Evolutionary conservation across 2,329 filamentous ascomycete genomes (phyloP), one percentile per base, ranked within the genome.

Genomic region (Talaromyces albobiverticillius): DNA sequence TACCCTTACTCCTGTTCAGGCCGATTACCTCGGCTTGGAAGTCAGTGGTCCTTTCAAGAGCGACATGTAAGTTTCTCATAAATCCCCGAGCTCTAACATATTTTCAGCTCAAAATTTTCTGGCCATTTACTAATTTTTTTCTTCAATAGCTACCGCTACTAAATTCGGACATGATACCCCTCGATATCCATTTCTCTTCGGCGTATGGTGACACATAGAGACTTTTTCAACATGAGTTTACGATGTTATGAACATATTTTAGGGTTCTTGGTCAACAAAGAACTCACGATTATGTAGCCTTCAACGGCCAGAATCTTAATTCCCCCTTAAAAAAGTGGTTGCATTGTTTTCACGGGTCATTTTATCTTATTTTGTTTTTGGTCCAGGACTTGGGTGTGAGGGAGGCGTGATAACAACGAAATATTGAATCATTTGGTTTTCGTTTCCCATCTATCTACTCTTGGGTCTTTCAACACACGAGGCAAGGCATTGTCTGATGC

Each of bases 1-100:
- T 75, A 87, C 85, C 76, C 86, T 99, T 73, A 90, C 85, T 71
- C 70, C 82, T 57, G 88, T 88, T 67, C 94, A 99, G 84, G 88
- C 90, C 65, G 94, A 97, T 71, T 99, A 99, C 82, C 88, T 97
- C 72, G 85, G 90, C 67, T 82, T 99, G 64, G 82, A 86, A 57
- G 71, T 84, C 61, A 88, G 92, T 81, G 94, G 94, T 73, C 94
- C 94, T 67, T 99, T 84, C 89, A 99, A 99, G 90, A 82, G 81
- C 77, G 93, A 97, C 66, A 89, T 92, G 84, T 92, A 89, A 73
- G 62, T 60, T 38, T 18, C 34, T 16, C 46, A 20, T 10, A 4
- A 20, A 20, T 38, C 22, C 14, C 9, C 16, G 16, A 36, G 11
- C n/a, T 36, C 32, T 6, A 3, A n/a, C n/a, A n/a, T n/a, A n/a